Evolutionary conservation across 2,329 filamentous ascomycete genomes (phyloP).

Genomic region (Neurospora sp.): DNA sequence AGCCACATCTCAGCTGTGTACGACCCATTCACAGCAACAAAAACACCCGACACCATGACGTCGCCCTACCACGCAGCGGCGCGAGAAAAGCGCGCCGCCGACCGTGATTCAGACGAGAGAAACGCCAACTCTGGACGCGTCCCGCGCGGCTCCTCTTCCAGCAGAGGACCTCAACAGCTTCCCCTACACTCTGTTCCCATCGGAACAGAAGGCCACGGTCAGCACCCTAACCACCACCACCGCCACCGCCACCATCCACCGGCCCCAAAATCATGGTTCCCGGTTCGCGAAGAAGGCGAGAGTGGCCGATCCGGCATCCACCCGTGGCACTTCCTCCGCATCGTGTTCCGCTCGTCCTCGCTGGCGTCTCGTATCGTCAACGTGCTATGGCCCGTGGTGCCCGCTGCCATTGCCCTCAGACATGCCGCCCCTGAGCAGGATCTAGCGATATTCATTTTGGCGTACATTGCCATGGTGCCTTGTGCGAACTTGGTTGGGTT

Average conservation of each 20-base stretch:
- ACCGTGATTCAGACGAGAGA: background rate
- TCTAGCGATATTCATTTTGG: constrained; percentile 56
- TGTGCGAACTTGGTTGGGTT: constrained; percentile 69
- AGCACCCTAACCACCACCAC: background rate
- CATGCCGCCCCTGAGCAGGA: constrained; percentile 33
- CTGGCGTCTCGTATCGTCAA: constrained; percentile 56
- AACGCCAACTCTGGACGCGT: background rate
- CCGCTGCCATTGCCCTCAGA: constrained; percentile 56
- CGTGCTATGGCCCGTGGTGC: constrained; percentile 65
- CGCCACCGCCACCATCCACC: background rate
- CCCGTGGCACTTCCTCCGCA: constrained; percentile 50
- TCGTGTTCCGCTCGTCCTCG: constrained; percentile 55
- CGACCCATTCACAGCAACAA: background rate
- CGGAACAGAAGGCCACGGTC: background rate
- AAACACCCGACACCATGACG: background rate
- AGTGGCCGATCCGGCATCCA: constrained; percentile 59
- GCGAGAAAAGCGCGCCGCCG: background rate
- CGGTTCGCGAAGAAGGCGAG: constrained; percentile 41
- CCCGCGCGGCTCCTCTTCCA: too few species aligned
- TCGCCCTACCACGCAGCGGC: background rate
- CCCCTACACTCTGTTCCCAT: background rate
- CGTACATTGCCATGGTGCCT: constrained; percentile 69
- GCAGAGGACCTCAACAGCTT: background rate
- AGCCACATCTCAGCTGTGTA: background rate
- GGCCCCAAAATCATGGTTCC: constrained; percentile 9